phyloP scores from a whole-genome alignment of 345 rosid species.

The Aquilaria yunnanensis region DNA sequence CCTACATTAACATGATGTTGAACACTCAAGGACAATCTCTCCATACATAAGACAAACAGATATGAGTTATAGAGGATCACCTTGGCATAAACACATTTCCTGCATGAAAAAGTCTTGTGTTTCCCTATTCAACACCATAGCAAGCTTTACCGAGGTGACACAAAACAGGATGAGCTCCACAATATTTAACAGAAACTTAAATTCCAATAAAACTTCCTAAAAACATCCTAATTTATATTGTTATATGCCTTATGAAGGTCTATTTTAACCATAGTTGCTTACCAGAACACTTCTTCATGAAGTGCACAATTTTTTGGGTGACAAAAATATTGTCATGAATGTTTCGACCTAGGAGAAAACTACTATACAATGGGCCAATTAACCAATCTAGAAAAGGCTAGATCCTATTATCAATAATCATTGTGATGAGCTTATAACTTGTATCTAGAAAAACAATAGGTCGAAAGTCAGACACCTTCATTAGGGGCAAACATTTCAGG shows the following conservation, averaged over 20 bases:
- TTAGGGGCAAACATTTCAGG: too few relatives aligned
- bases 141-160: background rate
- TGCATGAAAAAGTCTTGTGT: fast-evolving
- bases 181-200: background rate
- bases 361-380: background rate
- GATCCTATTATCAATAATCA: background rate
- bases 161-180: background rate
- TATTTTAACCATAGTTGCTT: background rate
- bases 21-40: background rate
- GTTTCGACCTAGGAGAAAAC: background rate
- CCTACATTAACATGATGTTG: background rate
- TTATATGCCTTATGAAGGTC: background rate
- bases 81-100: background rate
- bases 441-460: background rate
- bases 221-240: background rate
- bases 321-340: background rate
- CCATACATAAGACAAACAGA: background rate
- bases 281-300: background rate
- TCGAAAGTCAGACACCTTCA: background rate
- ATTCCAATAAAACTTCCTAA: background rate
- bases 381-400: background rate
- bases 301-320: background rate
- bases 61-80: background rate
- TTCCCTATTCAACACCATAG: background rate
- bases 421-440: background rate